These are phyloP conservation scores for Isatis lusitanica DNA, from an alignment of 441 rosid genomes.

Conservation along the genomic window DNA sequence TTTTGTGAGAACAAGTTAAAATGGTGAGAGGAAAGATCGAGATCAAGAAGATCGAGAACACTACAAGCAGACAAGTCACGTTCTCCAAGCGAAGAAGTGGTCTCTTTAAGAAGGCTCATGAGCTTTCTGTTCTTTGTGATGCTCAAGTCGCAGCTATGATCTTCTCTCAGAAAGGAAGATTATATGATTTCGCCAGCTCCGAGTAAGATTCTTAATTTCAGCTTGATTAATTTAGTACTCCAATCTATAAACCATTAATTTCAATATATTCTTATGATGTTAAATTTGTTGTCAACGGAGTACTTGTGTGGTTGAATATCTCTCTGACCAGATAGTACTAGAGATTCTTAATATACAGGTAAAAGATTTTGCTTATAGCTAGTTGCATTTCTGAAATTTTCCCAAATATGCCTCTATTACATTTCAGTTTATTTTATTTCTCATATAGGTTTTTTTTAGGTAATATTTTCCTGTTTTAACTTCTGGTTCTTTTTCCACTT, in stretches of 20 bases:
- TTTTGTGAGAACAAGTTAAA: not conserved
- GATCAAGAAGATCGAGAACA: constrained; percentile 63
- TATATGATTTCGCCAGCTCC: constrained; percentile 52
- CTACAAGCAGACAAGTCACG: constrained; percentile 63
- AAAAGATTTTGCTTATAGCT: constrained; percentile 1
- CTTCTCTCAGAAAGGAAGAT: constrained; percentile 61
- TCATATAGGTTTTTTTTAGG: not conserved
- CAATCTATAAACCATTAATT: not conserved
- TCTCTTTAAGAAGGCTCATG: constrained; percentile 68
- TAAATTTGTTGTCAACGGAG: not conserved
- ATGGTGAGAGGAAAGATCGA: constrained; percentile 74
- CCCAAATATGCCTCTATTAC: not conserved
- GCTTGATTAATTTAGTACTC: not conserved
- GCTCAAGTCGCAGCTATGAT: constrained; percentile 60
- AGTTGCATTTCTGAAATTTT: constrained; percentile 13
- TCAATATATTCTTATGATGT: not conserved
- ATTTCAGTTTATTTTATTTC: not conserved
- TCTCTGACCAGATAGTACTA: constrained; percentile 5
- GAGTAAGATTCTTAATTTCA: constrained; percentile 34
- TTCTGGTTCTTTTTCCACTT: not conserved
- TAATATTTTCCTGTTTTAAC: not conserved
- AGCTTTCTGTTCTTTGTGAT: constrained; percentile 65
- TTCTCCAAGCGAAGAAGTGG: constrained; percentile 66
- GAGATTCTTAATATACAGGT: not conserved
- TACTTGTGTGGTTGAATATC: constrained; percentile 10